phyloP scores from a whole-genome alignment of 257 asterid species.

The Apocynum venetum region DNA sequence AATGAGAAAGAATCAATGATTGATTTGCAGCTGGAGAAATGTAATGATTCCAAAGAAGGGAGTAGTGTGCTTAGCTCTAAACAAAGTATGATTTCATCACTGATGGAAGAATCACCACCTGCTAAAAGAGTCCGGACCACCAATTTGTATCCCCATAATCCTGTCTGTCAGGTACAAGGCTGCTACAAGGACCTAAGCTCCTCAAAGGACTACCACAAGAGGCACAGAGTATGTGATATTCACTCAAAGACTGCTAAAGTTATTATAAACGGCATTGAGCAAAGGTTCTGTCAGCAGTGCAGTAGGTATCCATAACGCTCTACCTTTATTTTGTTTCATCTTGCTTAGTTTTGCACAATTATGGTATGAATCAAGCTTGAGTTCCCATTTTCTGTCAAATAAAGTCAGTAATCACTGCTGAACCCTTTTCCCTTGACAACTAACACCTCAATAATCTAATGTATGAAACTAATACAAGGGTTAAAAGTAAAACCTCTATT shows the following conservation, averaged over 20 bases:
- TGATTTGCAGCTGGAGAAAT: conserved; percentile 15
- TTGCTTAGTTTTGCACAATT: not conserved
- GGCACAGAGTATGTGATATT: conserved; percentile 72
- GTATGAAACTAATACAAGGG: not conserved
- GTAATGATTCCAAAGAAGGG: conserved; percentile 16
- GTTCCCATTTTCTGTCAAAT: not conserved
- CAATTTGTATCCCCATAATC: conserved; percentile 31
- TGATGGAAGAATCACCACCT: conserved; percentile 28
- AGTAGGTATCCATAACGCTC: conserved; percentile 45
- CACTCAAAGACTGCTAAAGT: conserved; percentile 70
- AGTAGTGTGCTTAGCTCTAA: conserved; percentile 17
- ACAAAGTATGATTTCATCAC: conserved; percentile 18
- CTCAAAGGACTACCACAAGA: conserved; percentile 63
- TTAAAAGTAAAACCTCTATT: not conserved
- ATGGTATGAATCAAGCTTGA: not conserved
- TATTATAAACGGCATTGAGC: conserved; percentile 52
- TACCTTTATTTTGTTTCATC: conserved; percentile 4
- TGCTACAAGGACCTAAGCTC: conserved; percentile 62
- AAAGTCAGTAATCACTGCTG: not conserved
- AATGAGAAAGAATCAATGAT: conserved; percentile 2
- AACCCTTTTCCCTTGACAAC: not conserved
- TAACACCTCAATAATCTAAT: not conserved
- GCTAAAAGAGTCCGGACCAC: conserved; percentile 35
- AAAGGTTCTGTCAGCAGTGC: conserved; percentile 84
- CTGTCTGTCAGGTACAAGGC: conserved; percentile 60